Percentiles rank a stretch among this genome's conserved stretches.
Conservation (phyloP, 164 flowering plant genomes). For the grape (Vitis vinifera) region DNA sequence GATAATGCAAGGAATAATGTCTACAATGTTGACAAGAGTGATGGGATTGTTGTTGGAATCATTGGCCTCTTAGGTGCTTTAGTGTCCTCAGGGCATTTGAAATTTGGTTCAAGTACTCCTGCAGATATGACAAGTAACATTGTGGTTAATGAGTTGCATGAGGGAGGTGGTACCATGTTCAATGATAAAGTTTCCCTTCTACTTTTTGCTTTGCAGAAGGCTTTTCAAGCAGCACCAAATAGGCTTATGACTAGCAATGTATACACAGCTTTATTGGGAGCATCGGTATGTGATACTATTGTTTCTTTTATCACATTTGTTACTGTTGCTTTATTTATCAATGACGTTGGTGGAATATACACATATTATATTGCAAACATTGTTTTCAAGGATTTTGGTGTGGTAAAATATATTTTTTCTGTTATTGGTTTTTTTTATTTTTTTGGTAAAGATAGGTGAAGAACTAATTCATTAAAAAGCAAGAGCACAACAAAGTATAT, state of each 20-base stretch:
- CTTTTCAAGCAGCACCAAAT: constrained; percentile 93
- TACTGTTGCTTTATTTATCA: neutral
- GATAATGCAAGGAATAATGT: constrained; percentile 95
- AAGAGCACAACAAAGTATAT: too few relatives aligned
- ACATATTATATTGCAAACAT: too few relatives aligned
- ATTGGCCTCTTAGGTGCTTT: constrained; percentile 80
- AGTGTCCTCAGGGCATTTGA: constrained; percentile 70
- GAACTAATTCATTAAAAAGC: too few relatives aligned
- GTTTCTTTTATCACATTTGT: neutral
- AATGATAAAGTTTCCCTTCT: constrained; percentile 88
- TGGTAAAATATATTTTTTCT: neutral
- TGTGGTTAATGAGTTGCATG: constrained; percentile 54
- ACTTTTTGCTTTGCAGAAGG: constrained; percentile 87
- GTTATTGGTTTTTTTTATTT: neutral
- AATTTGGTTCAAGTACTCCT: constrained; percentile 49
- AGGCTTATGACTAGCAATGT: constrained; percentile 84
- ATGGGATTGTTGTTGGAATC: constrained; percentile 83
- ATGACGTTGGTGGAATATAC: neutral
- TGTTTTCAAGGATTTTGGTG: neutral
- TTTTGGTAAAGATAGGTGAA: neutral
- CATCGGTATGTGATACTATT: constrained; percentile 64
- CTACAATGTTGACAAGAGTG: constrained; percentile 82
- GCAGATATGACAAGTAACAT: constrained; percentile 50
- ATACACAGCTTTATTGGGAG: constrained; percentile 78
- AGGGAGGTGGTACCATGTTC: constrained; percentile 80